Base-by-base conservation (phyloP, 139 green algal species). In the Micromonas commoda region DNA sequence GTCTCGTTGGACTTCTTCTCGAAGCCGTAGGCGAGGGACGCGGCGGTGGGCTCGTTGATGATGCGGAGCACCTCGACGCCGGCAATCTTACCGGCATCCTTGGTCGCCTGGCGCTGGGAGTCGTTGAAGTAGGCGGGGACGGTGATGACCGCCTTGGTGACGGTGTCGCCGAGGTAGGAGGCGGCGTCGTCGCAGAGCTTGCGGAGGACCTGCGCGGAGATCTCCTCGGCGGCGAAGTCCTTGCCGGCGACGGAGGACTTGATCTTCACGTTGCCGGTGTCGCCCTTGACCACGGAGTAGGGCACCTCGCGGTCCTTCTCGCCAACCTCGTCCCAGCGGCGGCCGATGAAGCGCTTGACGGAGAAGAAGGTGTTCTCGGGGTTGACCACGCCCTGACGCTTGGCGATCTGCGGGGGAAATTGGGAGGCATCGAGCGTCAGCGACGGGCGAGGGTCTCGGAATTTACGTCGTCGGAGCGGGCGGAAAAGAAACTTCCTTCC, bases 81-180 rank as follows among this genome's bases (percentile, higher is more conserved):
- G 26, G 92, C 96, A 80, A 98, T 99, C 73, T 89, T 91, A 32
- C 94, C 91, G 33, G 91, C 91, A 67, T 95, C 91, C 87, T 96
- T 95, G 38, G 91, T 96, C 2, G 91, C 92, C 88, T 97, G 93
- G 74, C 96, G 86, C 86, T 98, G 94, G 16, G 81, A 90, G 84
- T 99, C 96, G 83, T 98, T 98, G 91, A 99, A 99, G 89, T 99
- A 99, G 6, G 96, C 96, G 23, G 96, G 96, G 37, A 99, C 96
- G 35, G 96, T 99, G 68, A 99, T 92, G 24, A 99, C 96, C 0
- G 96, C 96, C 88, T 97, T 97, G 63, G 86, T 87, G 0, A 97
- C 91, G 32, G 82, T 85, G 82, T 92, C 88, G 51, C 88, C 89
- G 61, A 96, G 77, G 72, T 94, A 96, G 77, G 94, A 91, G 54